Base-by-base conservation (phyloP, 129 eudicot species). In the Solidago caesia region DNA sequence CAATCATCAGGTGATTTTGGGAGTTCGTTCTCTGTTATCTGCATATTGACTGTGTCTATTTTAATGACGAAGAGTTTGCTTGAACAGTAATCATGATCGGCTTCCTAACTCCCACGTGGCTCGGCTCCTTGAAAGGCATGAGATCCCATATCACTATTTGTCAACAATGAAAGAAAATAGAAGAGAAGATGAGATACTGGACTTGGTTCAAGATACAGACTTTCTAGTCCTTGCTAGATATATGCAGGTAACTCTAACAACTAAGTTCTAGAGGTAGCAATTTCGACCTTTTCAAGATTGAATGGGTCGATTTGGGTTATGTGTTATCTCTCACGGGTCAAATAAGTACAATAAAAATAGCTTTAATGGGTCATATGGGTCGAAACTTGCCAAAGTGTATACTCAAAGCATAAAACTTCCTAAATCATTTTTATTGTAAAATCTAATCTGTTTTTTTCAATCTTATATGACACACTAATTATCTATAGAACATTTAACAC, bases 151-250 rank as follows among this genome's bases (percentile, higher is more conserved):
- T 79, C 88, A 94, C 77, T 63, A 68, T 83, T n/a, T 94, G 53
- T 75, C 69, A 26, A 78, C 85, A 15, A 70, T 78, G 9, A 72
- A 57, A 55, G 92, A 80, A 53, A 75, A 84, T 65, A 88, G 85
- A 79, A 69, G 88, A 80, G 98, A 94, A 77, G 86, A 80, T 53
- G 93, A 84, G 79, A 86, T 90, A 44, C 56, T 88, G 85, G 75
- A 84, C 26, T 73, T 94, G 88, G 98, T 90, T 67, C 82, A 85
- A 68, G 97, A 88, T 78, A 88, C 98, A 15, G 97, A 94, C 71
- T 90, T 94, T 84, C 73, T 94, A 51, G 96, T 90, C 46, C 96
- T 94, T 86, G 98, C 98, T 66, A 88, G 98, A 76, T 94, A 94
- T 83, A 94, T 94, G 98, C 98, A 94, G 98, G 98, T 94, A 90